Evolutionary conservation across 108 stramenopile species (phyloP).

Genomic region (Chaetoceros tenuissimus): DNA sequence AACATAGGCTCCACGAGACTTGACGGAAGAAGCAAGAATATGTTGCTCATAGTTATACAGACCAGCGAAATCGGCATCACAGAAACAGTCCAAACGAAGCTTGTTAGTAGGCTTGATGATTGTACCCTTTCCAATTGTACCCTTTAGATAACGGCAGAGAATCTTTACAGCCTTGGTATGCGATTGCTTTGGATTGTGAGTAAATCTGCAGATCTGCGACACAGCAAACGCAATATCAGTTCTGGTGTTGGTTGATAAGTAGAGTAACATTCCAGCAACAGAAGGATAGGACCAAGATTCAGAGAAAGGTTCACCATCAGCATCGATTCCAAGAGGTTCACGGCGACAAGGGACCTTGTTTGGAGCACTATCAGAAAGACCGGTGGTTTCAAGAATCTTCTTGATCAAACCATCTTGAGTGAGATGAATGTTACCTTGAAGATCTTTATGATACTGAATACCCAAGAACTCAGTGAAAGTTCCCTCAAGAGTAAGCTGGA

Average conservation of each 20-base stretch:
- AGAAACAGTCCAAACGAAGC: conserved; percentile 17
- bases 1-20: conserved; percentile 36
- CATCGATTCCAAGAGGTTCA: conserved; percentile 23
- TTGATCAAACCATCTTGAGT: conserved; percentile 18
- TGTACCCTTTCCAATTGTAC: conserved; percentile 13
- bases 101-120: conserved; percentile 9
- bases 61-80: conserved; percentile 35
- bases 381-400: conserved; percentile 34
- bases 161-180: conserved; percentile 16
- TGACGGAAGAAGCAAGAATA: conserved; percentile 13
- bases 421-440: conserved; percentile 16
- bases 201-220: conserved; percentile 10
- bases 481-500: conserved; percentile 9
- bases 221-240: conserved; percentile 18
- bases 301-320: conserved; percentile 19
- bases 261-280: conserved; percentile 36
- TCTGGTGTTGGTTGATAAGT: conserved; percentile 27
- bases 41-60: conserved; percentile 9
- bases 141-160: conserved; percentile 18
- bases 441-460: neutral
- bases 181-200: conserved; percentile 7
- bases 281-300: conserved; percentile 28
- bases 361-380: conserved; percentile 23
- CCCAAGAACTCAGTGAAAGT: conserved; percentile 14
- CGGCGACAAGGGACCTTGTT: conserved; percentile 19